phyloP scores from a whole-genome alignment of 2,329 filamentous ascomycete genomes.

The Elsinoe arachidis region DNA sequence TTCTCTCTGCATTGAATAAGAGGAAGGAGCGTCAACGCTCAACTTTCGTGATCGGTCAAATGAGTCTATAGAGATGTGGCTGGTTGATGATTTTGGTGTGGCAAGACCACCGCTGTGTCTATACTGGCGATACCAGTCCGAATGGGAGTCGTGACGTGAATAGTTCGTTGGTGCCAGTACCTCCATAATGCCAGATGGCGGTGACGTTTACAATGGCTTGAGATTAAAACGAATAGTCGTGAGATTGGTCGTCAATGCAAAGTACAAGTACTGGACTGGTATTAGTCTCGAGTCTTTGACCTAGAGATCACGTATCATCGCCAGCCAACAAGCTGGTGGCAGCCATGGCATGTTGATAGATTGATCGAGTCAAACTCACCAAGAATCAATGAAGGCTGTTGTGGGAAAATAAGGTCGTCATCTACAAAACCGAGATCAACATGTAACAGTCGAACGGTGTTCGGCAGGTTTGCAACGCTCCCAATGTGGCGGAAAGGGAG shows the following conservation, averaged over 20 bases:
- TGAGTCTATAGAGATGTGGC: slow-evolving; percentile 2
- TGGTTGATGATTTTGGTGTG: slow-evolving; percentile 10
- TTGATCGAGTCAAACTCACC: neutral
- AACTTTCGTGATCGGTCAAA: slow-evolving; percentile 1
- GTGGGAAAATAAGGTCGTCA: neutral
- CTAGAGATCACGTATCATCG: neutral
- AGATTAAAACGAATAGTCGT: slow-evolving; percentile 1
- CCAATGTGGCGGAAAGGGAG: slow-evolving; percentile 7
- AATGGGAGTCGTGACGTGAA: slow-evolving; percentile 9
- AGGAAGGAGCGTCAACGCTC: neutral
- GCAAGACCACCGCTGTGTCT: slow-evolving; percentile 10
- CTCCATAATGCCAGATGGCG: slow-evolving; percentile 13
- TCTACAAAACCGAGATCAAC: slow-evolving; percentile 4
- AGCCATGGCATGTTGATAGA: neutral
- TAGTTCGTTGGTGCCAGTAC: slow-evolving; percentile 11
- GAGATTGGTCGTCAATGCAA: neutral
- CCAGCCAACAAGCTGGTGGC: neutral
- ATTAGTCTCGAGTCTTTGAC: neutral
- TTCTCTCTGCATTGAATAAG: neutral
- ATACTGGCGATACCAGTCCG: slow-evolving; percentile 11
- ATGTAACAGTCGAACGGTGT: slow-evolving; percentile 1
- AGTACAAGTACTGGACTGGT: slow-evolving; percentile 2
- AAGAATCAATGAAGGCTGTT: slow-evolving; percentile 5
- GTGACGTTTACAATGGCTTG: neutral
- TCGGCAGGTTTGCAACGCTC: slow-evolving; percentile 10